Evolutionary conservation across 164 flowering plant genomes (phyloP).

Genomic region (Santalum album): DNA sequence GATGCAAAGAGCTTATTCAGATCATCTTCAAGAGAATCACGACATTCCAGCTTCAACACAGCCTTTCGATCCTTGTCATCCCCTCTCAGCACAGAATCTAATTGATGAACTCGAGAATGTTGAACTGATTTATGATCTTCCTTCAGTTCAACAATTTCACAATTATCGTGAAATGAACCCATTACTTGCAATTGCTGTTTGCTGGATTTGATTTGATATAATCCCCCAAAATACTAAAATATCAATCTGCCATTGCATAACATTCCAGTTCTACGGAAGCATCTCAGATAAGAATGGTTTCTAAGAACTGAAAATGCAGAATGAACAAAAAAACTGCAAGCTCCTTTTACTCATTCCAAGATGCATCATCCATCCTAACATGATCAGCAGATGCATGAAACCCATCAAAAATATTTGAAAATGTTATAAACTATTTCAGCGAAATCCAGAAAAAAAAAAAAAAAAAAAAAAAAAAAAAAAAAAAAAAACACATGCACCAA

Average conservation of each 20-base stretch:
- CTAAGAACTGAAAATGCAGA: neutral
- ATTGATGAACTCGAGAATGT: slow-evolving; percentile 6
- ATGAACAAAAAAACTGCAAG: neutral
- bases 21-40: slow-evolving; percentile 41
- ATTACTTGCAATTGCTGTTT: slow-evolving; percentile 7
- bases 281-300: neutral
- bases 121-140: slow-evolving; percentile 20
- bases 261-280: neutral
- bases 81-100: slow-evolving; percentile 11
- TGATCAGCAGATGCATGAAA: neutral
- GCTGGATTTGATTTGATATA: neutral
- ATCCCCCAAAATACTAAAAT: neutral
- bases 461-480: too few species aligned
- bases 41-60: slow-evolving; percentile 16
- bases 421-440: too few species aligned
- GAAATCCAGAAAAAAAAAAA: too few species aligned
- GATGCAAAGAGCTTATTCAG: slow-evolving; percentile 50
- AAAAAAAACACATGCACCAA: too few species aligned
- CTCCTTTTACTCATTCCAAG: neutral
- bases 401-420: neutral
- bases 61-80: slow-evolving; percentile 21
- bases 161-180: slow-evolving; percentile 27
- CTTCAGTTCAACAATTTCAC: slow-evolving; percentile 43
- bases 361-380: neutral
- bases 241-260: neutral